Conservation (phyloP, 768 basidiomycete genomes). For the Tulasnella sp. region DNA sequence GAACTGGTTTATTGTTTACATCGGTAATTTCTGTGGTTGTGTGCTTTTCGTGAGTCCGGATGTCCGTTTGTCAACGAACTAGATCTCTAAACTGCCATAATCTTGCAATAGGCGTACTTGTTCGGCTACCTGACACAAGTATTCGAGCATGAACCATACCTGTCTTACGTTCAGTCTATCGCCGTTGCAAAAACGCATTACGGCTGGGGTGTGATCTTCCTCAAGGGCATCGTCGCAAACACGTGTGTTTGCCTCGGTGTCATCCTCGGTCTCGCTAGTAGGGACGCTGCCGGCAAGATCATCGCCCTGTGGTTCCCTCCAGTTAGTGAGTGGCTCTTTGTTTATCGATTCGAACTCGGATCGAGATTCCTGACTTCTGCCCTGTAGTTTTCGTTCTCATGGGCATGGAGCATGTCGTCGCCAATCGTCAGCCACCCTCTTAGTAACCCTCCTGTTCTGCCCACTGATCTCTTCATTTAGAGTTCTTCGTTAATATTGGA, state of each 20-base stretch:
- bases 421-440: conserved; percentile 28
- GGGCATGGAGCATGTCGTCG: conserved; percentile 32
- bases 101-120: conserved; percentile 28
- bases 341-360: neutral
- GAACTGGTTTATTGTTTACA: conserved; percentile 31
- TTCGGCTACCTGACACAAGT: conserved; percentile 32
- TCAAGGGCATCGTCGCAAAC: conserved; percentile 32
- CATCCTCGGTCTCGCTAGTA: conserved; percentile 31
- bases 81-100: neutral
- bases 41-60: neutral
- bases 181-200: conserved; percentile 30
- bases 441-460: neutral
- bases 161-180: conserved; percentile 27
- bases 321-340: conserved; percentile 28
- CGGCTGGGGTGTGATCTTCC: conserved; percentile 32
- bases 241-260: conserved; percentile 33
- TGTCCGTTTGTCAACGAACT: neutral
- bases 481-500: conserved; percentile 32
- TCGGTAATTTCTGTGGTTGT: conserved; percentile 18
- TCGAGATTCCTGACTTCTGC: neutral
- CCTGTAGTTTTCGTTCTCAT: neutral
- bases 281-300: conserved; percentile 33
- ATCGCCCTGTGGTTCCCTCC: conserved; percentile 32
- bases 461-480: conserved; percentile 9
- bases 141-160: conserved; percentile 31